Evolutionary conservation across 768 basidiomycete species (phyloP).

Genomic region (Leccinum barrowsii): DNA sequence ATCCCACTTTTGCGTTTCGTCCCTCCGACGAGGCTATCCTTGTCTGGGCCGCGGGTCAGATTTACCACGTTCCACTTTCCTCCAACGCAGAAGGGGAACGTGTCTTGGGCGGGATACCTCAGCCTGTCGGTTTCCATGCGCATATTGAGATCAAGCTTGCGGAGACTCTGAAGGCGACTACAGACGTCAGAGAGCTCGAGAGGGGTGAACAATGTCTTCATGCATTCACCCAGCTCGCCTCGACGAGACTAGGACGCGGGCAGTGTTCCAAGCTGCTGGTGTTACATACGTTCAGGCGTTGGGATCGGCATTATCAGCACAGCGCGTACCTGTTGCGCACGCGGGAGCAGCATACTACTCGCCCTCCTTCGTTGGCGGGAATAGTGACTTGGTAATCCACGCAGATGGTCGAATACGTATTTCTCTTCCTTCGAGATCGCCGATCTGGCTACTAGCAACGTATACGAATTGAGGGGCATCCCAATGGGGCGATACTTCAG

Average conservation of each 20-base stretch:
- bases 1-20: slow-evolving; percentile 67
- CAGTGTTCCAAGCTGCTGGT: slow-evolving; percentile 68
- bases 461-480: slow-evolving; percentile 50
- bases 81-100: slow-evolving; percentile 44
- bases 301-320: slow-evolving; percentile 29
- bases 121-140: slow-evolving; percentile 55
- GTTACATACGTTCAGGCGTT: slow-evolving; percentile 26
- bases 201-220: slow-evolving; percentile 52
- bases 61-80: slow-evolving; percentile 55
- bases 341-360: slow-evolving; percentile 57
- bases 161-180: slow-evolving; percentile 47
- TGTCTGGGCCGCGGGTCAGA: slow-evolving; percentile 74
- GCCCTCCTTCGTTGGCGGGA: slow-evolving; percentile 49
- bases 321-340: slow-evolving; percentile 47
- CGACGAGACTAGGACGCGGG: slow-evolving; percentile 49
- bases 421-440: slow-evolving; percentile 68
- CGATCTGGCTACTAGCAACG: slow-evolving; percentile 41
- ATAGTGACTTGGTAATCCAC: slow-evolving; percentile 51
- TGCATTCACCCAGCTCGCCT: slow-evolving; percentile 59
- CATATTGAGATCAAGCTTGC: slow-evolving; percentile 64
- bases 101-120: slow-evolving; percentile 37
- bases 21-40: slow-evolving; percentile 39
- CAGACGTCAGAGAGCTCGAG: slow-evolving; percentile 54
- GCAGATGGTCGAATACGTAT: slow-evolving; percentile 61
- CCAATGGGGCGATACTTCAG: slow-evolving; percentile 66